Conservation (phyloP, 2,329 filamentous ascomycete genomes). For the Hortaea sp. region DNA sequence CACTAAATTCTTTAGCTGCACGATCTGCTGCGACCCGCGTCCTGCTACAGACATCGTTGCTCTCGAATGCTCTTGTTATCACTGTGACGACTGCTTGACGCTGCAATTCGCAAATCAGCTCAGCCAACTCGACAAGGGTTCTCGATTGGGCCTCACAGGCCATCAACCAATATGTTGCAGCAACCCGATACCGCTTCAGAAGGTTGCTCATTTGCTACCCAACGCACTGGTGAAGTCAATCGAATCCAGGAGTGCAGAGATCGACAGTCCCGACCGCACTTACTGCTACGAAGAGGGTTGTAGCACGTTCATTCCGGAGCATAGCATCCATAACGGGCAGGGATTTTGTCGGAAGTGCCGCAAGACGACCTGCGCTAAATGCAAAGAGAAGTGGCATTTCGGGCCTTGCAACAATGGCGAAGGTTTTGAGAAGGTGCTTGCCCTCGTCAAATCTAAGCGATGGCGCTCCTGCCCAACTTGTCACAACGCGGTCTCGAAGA, state of each 20-base stretch:
- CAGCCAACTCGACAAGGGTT: too few species aligned
- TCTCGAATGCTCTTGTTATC: too few species aligned
- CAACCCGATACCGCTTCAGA: too few species aligned
- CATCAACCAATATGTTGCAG: too few species aligned
- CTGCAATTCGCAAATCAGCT: too few species aligned
- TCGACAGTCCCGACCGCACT: slow-evolving; percentile 9
- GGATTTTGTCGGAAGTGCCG: slow-evolving; percentile 13
- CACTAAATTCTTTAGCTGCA: too few species aligned
- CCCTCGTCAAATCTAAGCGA: background rate
- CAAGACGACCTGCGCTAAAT: slow-evolving; percentile 9
- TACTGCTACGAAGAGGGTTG: slow-evolving; percentile 7
- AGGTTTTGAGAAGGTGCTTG: background rate
- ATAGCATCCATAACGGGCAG: slow-evolving; percentile 13
- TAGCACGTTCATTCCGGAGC: slow-evolving; percentile 7
- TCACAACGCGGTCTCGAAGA: background rate
- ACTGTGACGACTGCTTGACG: too few species aligned
- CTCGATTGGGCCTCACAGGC: too few species aligned
- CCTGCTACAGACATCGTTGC: too few species aligned
- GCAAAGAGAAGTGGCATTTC: slow-evolving; percentile 10
- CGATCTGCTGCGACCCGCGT: too few species aligned
- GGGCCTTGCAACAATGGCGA: slow-evolving; percentile 7
- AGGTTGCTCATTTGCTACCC: slow-evolving; percentile 2
- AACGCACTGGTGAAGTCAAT: slow-evolving; percentile 1
- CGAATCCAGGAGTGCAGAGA: slow-evolving; percentile 5
- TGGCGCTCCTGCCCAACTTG: slow-evolving; percentile 1